Evolutionary conservation across 768 basidiomycete species (phyloP).

Genomic region (Pisolithus microcarpus): DNA sequence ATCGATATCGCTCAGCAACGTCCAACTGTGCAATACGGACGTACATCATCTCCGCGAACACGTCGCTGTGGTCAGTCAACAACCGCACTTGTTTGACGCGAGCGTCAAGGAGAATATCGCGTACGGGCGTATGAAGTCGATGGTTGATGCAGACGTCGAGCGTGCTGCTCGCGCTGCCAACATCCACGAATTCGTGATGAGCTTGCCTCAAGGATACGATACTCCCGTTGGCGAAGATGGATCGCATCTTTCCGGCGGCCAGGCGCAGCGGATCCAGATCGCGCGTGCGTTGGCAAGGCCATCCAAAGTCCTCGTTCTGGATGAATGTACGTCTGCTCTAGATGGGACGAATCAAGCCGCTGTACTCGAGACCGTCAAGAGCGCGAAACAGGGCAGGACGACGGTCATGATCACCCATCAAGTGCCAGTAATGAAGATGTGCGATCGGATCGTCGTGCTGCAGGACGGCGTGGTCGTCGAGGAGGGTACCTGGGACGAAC

Average conservation of each 20-base stretch:
- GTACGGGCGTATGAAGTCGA: slow-evolving; percentile 47
- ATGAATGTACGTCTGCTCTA: slow-evolving; percentile 93
- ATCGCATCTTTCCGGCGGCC: slow-evolving; percentile 85
- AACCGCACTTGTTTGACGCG: slow-evolving; percentile 83
- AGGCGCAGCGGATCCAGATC: slow-evolving; percentile 89
- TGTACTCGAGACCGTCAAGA: slow-evolving; percentile 69
- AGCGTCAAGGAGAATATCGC: slow-evolving; percentile 84
- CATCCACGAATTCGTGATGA: slow-evolving; percentile 80
- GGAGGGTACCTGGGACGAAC: slow-evolving; percentile 65
- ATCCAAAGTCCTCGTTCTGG: slow-evolving; percentile 70
- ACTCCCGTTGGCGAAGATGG: slow-evolving; percentile 90
- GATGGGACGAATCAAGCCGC: slow-evolving; percentile 79
- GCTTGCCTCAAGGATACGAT: slow-evolving; percentile 78
- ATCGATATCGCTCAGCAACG: slow-evolving; percentile 48
- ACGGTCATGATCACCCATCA: slow-evolving; percentile 95
- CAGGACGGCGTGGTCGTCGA: slow-evolving; percentile 73
- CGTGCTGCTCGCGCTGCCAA: slow-evolving; percentile 71
- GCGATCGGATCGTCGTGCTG: slow-evolving; percentile 81
- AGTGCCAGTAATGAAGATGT: slow-evolving; percentile 81
- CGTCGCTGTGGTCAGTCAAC: slow-evolving; percentile 82
- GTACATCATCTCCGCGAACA: slow-evolving; percentile 76
- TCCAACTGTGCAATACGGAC: slow-evolving; percentile 50
- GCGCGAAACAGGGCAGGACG: slow-evolving; percentile 62
- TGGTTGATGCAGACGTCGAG: slow-evolving; percentile 52
- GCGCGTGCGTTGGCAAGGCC: slow-evolving; percentile 82